Conservation (phyloP, 2,329 filamentous ascomycete species). For the Clarireedia paspali region DNA sequence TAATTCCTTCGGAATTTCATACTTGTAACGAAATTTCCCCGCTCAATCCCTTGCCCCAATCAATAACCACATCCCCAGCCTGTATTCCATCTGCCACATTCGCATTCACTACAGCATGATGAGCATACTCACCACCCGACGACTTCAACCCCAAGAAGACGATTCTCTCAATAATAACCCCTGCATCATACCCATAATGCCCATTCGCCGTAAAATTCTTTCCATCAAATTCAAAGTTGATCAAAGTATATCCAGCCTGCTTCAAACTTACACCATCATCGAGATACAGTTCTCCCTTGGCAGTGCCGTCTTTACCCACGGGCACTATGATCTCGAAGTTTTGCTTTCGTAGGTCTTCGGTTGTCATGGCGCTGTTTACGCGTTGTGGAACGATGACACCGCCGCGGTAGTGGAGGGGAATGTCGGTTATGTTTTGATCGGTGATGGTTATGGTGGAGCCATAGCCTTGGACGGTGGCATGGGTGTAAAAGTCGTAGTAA, state of each 20-base stretch:
- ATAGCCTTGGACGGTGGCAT: slow-evolving; percentile 35
- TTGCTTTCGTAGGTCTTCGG: slow-evolving; percentile 52
- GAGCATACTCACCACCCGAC: not conserved
- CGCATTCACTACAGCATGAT: not conserved
- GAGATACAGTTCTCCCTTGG: slow-evolving; percentile 62
- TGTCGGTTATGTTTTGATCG: slow-evolving; percentile 38
- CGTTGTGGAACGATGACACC: slow-evolving; percentile 59
- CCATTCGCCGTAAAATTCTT: slow-evolving; percentile 38
- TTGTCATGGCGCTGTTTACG: slow-evolving; percentile 50
- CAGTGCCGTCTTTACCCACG: slow-evolving; percentile 52
- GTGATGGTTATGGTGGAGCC: slow-evolving; percentile 33
- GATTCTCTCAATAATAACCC: slow-evolving; percentile 39
- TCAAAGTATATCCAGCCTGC: slow-evolving; percentile 47
- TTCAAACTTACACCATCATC: slow-evolving; percentile 67
- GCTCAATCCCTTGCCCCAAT: not conserved
- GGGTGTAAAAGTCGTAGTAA: slow-evolving; percentile 46
- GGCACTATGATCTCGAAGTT: slow-evolving; percentile 67
- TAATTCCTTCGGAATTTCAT: too few species aligned
- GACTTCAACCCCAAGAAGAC: slow-evolving; percentile 39
- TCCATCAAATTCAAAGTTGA: slow-evolving; percentile 51
- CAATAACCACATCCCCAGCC: not conserved
- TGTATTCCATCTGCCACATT: not conserved
- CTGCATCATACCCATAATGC: slow-evolving; percentile 42
- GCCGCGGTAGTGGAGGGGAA: slow-evolving; percentile 61
- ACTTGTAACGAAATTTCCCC: not conserved